A percentile compares a stretch with the other conserved stretches of the same genome.
Evolutionary conservation across 1,284 basidiomycete genomes (phyloP).

Genomic region (Boletus hoseneyae): DNA sequence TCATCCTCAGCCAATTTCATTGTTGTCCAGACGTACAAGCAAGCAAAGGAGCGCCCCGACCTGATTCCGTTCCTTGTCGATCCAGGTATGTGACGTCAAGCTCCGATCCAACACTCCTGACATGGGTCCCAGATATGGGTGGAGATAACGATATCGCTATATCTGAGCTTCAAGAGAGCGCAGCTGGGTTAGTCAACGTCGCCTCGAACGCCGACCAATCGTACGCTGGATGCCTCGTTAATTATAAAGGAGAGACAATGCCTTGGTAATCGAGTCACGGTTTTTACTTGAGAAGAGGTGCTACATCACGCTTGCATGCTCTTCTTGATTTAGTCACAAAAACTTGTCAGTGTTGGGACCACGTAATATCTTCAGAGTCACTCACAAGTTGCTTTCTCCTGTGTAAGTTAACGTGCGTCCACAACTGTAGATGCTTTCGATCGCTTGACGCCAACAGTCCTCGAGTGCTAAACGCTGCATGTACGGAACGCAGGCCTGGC

Average conservation of each 20-base stretch:
- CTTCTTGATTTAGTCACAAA: too few species aligned
- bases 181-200: conserved; percentile 14
- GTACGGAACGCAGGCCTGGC: background rate
- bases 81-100: conserved; percentile 5
- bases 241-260: conserved; percentile 12
- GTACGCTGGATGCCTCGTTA: conserved; percentile 10
- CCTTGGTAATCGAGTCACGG: conserved; percentile 10
- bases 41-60: conserved; percentile 18
- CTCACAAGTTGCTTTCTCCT: background rate
- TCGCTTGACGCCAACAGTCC: background rate
- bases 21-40: conserved; percentile 15
- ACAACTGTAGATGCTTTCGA: background rate
- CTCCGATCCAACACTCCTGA: background rate
- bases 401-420: background rate
- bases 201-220: conserved; percentile 7
- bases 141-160: conserved; percentile 1
- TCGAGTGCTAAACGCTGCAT: background rate
- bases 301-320: too few species aligned
- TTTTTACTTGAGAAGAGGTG: too few species aligned
- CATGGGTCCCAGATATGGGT: conserved; percentile 11
- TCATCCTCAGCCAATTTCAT: background rate
- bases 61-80: conserved; percentile 14
- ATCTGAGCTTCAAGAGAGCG: conserved; percentile 16
- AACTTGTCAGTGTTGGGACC: background rate
- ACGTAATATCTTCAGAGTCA: background rate